These are phyloP conservation scores for Malassezia cuniculi DNA, from an alignment of 1,284 basidiomycete species.

Conservation along the genomic window DNA sequence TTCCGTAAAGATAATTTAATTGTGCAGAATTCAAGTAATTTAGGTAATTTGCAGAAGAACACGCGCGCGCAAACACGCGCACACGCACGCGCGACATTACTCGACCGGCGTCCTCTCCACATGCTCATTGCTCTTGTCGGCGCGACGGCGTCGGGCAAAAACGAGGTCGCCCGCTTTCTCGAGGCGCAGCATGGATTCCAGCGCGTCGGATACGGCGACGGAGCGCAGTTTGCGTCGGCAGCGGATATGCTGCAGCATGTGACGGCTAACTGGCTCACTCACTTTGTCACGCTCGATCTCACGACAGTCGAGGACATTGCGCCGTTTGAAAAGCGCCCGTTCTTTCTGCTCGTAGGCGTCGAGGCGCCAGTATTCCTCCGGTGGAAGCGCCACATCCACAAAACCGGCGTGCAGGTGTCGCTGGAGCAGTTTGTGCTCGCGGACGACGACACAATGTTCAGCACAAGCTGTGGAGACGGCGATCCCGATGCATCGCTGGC, in stretches of 20 bases:
- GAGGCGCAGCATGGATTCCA: constrained; percentile 49
- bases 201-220: constrained; percentile 26
- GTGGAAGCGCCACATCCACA: constrained; percentile 15
- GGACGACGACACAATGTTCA: constrained; percentile 34
- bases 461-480: background rate
- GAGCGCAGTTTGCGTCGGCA: constrained; percentile 4
- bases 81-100: constrained; percentile 1
- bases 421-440: constrained; percentile 33
- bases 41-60: no score
- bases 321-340: constrained; percentile 71
- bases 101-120: background rate
- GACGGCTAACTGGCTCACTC: constrained; percentile 66
- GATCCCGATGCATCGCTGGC: background rate
- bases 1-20: constrained; percentile 13
- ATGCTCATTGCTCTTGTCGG: constrained; percentile 84
- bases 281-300: constrained; percentile 72
- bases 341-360: constrained; percentile 72
- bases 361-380: constrained; percentile 62
- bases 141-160: constrained; percentile 67
- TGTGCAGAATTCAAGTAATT: background rate
- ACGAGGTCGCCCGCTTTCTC: constrained; percentile 62
- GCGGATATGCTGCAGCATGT: constrained; percentile 60
- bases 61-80: no score
- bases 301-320: constrained; percentile 52
- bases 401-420: background rate